A percentile compares a stretch with the other conserved stretches of the same genome.
Conservation (phyloP, 2,329 filamentous ascomycete genomes). For the Myriosclerotinia curreyana region DNA sequence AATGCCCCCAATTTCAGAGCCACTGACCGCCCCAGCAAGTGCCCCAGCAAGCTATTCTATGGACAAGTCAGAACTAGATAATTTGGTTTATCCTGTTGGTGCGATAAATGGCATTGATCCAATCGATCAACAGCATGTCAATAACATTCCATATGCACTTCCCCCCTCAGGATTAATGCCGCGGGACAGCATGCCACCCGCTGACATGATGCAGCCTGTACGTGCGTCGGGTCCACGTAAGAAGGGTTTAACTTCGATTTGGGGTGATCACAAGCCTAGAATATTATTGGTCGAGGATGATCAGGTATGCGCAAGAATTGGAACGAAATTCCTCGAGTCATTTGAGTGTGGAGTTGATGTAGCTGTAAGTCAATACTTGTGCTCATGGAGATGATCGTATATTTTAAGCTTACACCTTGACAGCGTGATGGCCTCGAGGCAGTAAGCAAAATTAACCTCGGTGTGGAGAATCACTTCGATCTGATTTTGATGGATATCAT, state of each 20-base stretch:
- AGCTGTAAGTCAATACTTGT: slow-evolving; percentile 52
- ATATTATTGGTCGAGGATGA: slow-evolving; percentile 90
- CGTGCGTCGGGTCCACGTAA: slow-evolving; percentile 43
- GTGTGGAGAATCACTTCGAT: slow-evolving; percentile 50
- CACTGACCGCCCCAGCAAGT: slow-evolving; percentile 44
- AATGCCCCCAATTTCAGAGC: slow-evolving; percentile 45
- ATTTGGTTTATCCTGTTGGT: slow-evolving; percentile 85
- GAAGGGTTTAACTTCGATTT: slow-evolving; percentile 47
- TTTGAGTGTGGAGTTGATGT: slow-evolving; percentile 66
- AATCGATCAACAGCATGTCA: slow-evolving; percentile 89
- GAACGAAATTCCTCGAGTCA: slow-evolving; percentile 62
- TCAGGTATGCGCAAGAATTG: slow-evolving; percentile 63
- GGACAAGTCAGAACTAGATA: slow-evolving; percentile 56
- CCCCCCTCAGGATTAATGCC: slow-evolving; percentile 47
- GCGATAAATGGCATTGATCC: slow-evolving; percentile 91
- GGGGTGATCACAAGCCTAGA: slow-evolving; percentile 64
- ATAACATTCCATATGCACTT: slow-evolving; percentile 86
- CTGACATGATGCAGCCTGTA: slow-evolving; percentile 46
- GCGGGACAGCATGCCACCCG: slow-evolving; percentile 49
- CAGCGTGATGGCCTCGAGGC: slow-evolving; percentile 86
- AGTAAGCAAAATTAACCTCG: slow-evolving; percentile 72
- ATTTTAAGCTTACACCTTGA: slow-evolving; percentile 26
- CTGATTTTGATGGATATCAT: slow-evolving; percentile 90
- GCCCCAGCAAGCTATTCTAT: slow-evolving; percentile 43
- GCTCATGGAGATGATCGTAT: not conserved